Evolutionary conservation across 2,329 filamentous ascomycete genomes (phyloP).

Genomic region (Westerdykella aurantiaca): DNA sequence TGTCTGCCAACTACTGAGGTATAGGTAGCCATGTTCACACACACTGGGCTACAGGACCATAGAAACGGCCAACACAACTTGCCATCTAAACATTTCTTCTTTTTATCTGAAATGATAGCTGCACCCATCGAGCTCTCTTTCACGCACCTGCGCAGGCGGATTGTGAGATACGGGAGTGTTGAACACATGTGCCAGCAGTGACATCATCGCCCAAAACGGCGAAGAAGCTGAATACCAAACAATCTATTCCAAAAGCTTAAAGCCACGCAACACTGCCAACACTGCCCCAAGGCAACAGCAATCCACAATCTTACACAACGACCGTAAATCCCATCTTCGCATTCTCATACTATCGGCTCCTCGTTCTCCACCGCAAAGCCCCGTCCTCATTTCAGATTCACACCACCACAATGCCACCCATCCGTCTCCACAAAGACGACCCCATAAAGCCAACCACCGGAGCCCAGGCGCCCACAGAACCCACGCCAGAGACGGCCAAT

Average conservation of each 20-base stretch:
- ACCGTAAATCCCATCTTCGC: neutral
- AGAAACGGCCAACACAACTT: too few species aligned
- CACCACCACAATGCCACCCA: conserved; percentile 40
- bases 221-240: conserved; percentile 1
- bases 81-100: too few species aligned
- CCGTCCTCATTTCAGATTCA: neutral
- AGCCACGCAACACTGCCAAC: neutral
- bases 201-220: conserved; percentile 9
- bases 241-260: neutral
- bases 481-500: conserved; percentile 34
- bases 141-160: too few species aligned
- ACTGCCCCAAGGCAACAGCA: conserved; percentile 4
- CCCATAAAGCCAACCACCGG: conserved; percentile 37
- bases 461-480: conserved; percentile 24
- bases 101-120: too few species aligned
- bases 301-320: neutral
- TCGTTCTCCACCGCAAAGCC: neutral
- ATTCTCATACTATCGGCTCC: neutral
- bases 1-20: too few species aligned
- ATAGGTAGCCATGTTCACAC: too few species aligned
- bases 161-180: too few species aligned
- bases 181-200: neutral
- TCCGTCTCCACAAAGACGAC: conserved; percentile 43
- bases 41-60: too few species aligned
- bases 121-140: too few species aligned